Evolutionary conservation across 2,329 filamentous ascomycete genomes (phyloP), one percentile per base, ranked within the genome.

Genomic region (Exophiala oligosperma): DNA sequence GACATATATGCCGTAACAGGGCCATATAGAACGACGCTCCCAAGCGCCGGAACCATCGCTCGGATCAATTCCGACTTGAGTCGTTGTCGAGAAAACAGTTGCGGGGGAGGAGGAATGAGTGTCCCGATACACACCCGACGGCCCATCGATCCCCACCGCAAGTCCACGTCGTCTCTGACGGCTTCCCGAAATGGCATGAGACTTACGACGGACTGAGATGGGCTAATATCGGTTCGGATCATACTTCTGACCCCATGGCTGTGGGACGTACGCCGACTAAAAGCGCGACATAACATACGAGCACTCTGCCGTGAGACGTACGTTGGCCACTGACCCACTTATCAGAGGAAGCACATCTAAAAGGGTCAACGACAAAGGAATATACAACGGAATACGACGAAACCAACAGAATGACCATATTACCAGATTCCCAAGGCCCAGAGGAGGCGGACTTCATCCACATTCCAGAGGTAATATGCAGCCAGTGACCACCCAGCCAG

Each of bases 341-440:
- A 35, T 35, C 32, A 43, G 35, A 43, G 40, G 40, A 23, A 23
- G 21, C 21, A n/a, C 40, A 43, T 43, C 40, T 43, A 14, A 43
- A 23, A 9, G 14, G 11, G 5, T 43, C 40, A 43, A 11, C 40
- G 6, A 14, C 14, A 43, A 43, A n/a, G 21, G 9, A 23, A 43
- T 5, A 23, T 1, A 14, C 14, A 43, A 43, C 5, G 21, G 9
- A 23, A 43, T 5, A 23, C 2, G 28, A 8, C 26, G 14, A 7
- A 23, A 47, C 43, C 49, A 62, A 56, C 38, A 56, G 67, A 70
- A 54, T 76, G 68, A 6, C 73, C 74, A 55, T 72, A 74, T 12
- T 70, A 40, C 17, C 28, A 69, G 38, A 76, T 72, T 24, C 72
- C 71, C 57, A 75, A 61, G 8, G 67, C 67, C 14, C 71, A 70